Evolutionary conservation across 164 flowering plant genomes (phyloP), one percentile per base, ranked within the genome.

Genomic region (Hamamelis virginiana): DNA sequence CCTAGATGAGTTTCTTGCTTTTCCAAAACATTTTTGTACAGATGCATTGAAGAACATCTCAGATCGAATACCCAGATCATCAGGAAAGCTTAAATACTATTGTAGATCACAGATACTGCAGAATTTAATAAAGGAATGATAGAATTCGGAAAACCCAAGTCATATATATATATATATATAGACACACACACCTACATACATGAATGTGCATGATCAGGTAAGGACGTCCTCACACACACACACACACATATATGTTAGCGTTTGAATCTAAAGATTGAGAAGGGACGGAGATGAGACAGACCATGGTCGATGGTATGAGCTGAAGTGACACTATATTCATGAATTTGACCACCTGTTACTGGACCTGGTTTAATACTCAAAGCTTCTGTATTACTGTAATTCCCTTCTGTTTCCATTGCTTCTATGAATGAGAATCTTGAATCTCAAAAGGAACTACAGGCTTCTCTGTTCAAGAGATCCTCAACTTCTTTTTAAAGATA

Each of bases 301-400:
- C 85, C 85, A 61, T 74, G 76, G 52, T 65, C 80, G 27, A 72
- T 64, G 44, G 83, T 77, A 69, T 82, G 81, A 52, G 85, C 81
- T 27, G 85, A 82, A 45, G 63, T 67, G 27, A 47, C 66, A 47
- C 33, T 18, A 66, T 23, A 19, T 43, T 74, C 76, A 28, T 52
- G 60, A 16, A 18, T 23, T 25, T 41, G 46, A 51, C 61, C 72
- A 43, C 21, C 72, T 1, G 47, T 50, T 9, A 38, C 61, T 62
- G 48, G 69, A 43, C 59, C 58, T 57, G 66, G 53, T 63, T 80
- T 81, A 57, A 77, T 62, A 50, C 63, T 55, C 14, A 71, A 71
- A 46, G 27, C 73, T 44, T 4, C 28, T 13, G 12, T 23, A 27
- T 55, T 55, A 8, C 14, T 55, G 59, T 9, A 8, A 8, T 55